Conservation (phyloP, 73 alveolate species). For the Tetrahymena elliotti region DNA sequence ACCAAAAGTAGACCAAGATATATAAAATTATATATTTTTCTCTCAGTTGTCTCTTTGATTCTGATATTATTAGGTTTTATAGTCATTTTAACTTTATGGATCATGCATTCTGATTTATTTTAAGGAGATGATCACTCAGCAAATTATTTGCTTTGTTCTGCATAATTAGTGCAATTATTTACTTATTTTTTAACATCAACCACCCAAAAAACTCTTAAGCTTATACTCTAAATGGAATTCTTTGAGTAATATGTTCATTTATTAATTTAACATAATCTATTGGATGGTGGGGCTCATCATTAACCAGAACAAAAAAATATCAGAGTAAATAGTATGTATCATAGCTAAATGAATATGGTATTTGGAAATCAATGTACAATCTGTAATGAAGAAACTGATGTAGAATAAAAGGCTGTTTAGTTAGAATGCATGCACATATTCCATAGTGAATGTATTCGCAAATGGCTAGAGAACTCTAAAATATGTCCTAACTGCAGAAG, state of each 20-base stretch:
- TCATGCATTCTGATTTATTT: neutral
- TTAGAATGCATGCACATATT: conserved; percentile 48
- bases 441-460: conserved; percentile 47
- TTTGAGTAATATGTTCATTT: neutral
- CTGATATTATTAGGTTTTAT: neutral
- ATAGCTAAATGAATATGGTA: neutral
- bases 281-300: neutral
- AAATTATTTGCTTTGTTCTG: neutral
- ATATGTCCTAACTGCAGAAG: conserved; percentile 52
- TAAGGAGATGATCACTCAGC: neutral
- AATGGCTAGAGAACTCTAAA: conserved; percentile 30
- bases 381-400: neutral
- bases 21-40: neutral
- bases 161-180: neutral
- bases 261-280: neutral
- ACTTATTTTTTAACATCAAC: neutral
- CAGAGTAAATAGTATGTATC: neutral
- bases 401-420: neutral
- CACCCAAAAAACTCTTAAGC: neutral
- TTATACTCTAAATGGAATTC: neutral
- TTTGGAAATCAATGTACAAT: neutral
- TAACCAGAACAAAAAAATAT: neutral
- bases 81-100: neutral
- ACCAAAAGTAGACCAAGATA: neutral
- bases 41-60: neutral